phyloP scores from a whole-genome alignment of 2,329 filamentous ascomycete genomes.

The Hansfordia pulvinata region DNA sequence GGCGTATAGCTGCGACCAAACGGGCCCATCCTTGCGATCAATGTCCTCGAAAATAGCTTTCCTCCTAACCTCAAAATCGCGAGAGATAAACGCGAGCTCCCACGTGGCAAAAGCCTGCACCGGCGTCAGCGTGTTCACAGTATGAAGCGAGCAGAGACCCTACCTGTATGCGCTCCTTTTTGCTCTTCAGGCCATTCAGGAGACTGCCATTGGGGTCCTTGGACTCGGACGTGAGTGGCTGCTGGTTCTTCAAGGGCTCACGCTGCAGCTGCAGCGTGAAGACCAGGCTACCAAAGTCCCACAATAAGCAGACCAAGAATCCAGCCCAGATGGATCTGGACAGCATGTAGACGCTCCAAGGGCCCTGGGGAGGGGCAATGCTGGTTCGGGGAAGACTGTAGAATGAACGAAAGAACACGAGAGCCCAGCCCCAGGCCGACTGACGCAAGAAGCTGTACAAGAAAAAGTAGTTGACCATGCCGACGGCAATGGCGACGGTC shows the following conservation, averaged over 20 bases:
- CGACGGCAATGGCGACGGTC: slow-evolving; percentile 18
- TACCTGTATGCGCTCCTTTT: slow-evolving; percentile 64
- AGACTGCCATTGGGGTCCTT: slow-evolving; percentile 88
- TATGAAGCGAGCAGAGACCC: slow-evolving; percentile 6
- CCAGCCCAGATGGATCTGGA: slow-evolving; percentile 47
- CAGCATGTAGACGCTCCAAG: slow-evolving; percentile 41
- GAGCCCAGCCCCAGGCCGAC: slow-evolving; percentile 53
- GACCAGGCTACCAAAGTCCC: slow-evolving; percentile 62
- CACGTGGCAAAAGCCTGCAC: slow-evolving; percentile 72
- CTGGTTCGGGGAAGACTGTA: slow-evolving; percentile 64
- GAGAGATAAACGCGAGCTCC: slow-evolving; percentile 73
- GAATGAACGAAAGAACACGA: slow-evolving; percentile 57
- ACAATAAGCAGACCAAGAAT: slow-evolving; percentile 54
- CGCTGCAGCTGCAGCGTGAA: slow-evolving; percentile 73
- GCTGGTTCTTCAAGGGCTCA: slow-evolving; percentile 71
- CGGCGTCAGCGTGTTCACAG: slow-evolving; percentile 5
- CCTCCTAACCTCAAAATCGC: slow-evolving; percentile 59
- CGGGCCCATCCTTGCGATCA: slow-evolving; percentile 64
- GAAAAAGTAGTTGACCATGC: slow-evolving; percentile 31
- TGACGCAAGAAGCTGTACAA: slow-evolving; percentile 53
- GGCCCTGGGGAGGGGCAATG: slow-evolving; percentile 44
- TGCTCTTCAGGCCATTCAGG: slow-evolving; percentile 69
- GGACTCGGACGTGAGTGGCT: slow-evolving; percentile 70
- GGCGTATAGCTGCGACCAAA: slow-evolving; percentile 67
- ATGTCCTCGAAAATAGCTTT: slow-evolving; percentile 79